Evolutionary conservation across 2,329 filamentous ascomycete species (phyloP).

Genomic region (Annulohypoxylon truncatum): DNA sequence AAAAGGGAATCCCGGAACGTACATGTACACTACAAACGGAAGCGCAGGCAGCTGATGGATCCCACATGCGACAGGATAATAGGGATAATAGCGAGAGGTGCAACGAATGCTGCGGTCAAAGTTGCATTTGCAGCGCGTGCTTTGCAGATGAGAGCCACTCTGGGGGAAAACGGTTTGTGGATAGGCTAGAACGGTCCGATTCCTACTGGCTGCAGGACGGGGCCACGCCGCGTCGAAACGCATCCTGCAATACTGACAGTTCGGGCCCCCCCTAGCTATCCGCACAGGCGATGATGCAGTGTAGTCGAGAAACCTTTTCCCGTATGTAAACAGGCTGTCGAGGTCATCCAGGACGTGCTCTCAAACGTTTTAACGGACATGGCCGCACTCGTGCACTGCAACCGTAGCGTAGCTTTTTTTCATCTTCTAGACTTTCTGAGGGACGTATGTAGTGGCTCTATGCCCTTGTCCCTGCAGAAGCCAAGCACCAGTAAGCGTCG

Average conservation of each 20-base stretch:
- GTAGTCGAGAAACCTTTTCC: constrained; percentile 26
- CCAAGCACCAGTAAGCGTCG: constrained; percentile 29
- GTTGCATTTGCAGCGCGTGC: constrained; percentile 39
- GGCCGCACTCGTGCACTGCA: constrained; percentile 19
- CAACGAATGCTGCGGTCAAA: constrained; percentile 30
- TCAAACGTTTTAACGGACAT: constrained; percentile 13
- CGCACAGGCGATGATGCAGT: constrained; percentile 33
- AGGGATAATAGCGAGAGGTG: constrained; percentile 30
- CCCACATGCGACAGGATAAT: constrained; percentile 42
- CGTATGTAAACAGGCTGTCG: constrained; percentile 17
- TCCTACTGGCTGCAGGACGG: constrained; percentile 38
- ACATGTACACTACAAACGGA: constrained; percentile 20
- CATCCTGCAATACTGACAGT: constrained; percentile 39
- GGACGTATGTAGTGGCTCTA: constrained; percentile 24
- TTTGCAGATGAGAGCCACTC: constrained; percentile 39
- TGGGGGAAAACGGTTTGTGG: constrained; percentile 41
- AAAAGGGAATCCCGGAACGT: constrained; percentile 26
- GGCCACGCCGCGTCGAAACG: constrained; percentile 27
- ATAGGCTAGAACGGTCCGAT: constrained; percentile 39
- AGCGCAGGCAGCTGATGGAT: constrained; percentile 44
- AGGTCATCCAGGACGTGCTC: constrained; percentile 9
- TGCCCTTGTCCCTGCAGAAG: constrained; percentile 37
- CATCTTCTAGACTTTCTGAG: constrained; percentile 36
- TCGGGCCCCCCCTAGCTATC: constrained; percentile 26
- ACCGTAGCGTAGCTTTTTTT: constrained; percentile 28